Evolutionary conservation across 306 rosid species (phyloP).

Genomic region (Castanospermum australe): DNA sequence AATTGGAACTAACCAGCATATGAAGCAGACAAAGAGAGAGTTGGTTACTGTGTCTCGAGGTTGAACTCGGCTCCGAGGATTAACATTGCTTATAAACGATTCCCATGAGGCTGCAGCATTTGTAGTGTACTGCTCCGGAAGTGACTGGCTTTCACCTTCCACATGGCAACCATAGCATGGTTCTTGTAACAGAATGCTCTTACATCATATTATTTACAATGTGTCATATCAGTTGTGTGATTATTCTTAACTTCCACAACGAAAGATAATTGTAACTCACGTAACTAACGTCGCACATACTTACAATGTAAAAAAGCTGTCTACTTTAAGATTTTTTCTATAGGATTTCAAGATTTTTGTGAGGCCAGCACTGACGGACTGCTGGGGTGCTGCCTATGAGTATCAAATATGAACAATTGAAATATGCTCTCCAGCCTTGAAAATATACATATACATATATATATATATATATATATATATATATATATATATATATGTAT

Average conservation of each 20-base stretch:
- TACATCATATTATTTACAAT: no score
- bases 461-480: no score
- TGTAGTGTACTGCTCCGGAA: neutral
- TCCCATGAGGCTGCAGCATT: neutral
- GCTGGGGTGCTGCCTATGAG: neutral
- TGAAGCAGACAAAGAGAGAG: neutral
- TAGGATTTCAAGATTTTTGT: neutral
- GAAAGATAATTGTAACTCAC: no score
- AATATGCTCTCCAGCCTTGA: constrained; percentile 8
- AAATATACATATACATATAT: no score
- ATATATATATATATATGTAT: no score
- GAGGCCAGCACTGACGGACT: neutral
- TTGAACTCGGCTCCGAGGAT: neutral
- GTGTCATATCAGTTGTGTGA: no score
- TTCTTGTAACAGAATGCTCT: no score
- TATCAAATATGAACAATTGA: no score
- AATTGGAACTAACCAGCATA: constrained; percentile 12
- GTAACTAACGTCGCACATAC: no score
- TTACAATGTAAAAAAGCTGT: no score
- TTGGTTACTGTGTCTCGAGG: neutral
- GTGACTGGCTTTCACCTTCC: constrained; percentile 11
- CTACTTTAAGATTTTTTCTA: no score
- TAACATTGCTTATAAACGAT: neutral
- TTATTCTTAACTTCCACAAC: no score
- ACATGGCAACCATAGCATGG: constrained; percentile 37